Base-by-base conservation (phyloP, 179 eudicot genomes). In the Drosera spatulata region DNA sequence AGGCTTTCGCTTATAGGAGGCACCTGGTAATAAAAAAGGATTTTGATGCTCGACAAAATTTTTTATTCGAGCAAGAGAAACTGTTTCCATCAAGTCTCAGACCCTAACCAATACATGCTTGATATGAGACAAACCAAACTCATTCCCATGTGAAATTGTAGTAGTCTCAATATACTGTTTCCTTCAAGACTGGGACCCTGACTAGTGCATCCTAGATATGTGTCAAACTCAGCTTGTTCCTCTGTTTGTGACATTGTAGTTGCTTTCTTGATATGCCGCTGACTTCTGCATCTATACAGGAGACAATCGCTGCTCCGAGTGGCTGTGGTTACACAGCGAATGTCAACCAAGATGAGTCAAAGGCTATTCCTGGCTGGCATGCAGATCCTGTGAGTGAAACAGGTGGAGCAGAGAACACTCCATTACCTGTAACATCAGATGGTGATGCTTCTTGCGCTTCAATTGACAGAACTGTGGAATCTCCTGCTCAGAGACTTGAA, bases 211-310 rank as follows among this genome's bases (percentile, higher is more conserved):
- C 33, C 33, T 22, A 22, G 33, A 22, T 22, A 22, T 22, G 33
- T 22, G 33, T 22, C 33, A 22, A 22, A 22, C 33, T 22, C 33
- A 22, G 33, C 33, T 22, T 22, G 33, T 22, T 22, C 33, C 33
- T 22, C 33, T 22, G 61, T 45, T 15, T 46, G 38, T 48, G 41
- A 11, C 14, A 54, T 7, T 12, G 41, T 15, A 15, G 3, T 4
- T 54, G 41, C 22, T 15, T 1, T 11, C 39, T 13, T 54, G 37
- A 53, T 53, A n/a, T 53, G 13, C 49, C 0, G 7, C 55, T 43
- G 41, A 15, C 46, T 41, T 50, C 56, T 59, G 45, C 44, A 9
- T 46, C 53, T 60, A 56, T n/a, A 63, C 78, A 73, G 78, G 69
- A 61, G 11, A 41, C 13, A 12, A 41, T 47, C 51, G 38, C 61